Evolutionary conservation across 2,329 filamentous ascomycete species (phyloP), one percentile per base, ranked within the genome.

Genomic region (Pseudonectria buxi): DNA sequence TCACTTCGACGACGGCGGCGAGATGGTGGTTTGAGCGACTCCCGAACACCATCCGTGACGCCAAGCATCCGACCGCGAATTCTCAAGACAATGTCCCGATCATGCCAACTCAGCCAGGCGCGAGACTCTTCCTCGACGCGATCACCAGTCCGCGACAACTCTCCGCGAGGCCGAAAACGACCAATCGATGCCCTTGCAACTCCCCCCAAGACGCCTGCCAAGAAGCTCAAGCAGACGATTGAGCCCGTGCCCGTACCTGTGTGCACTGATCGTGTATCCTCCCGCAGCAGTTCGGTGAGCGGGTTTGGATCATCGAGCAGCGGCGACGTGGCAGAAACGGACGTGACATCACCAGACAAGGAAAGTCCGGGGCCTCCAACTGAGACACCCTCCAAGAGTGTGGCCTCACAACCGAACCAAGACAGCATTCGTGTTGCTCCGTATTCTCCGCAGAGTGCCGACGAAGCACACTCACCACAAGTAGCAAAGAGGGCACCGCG

Each of bases 121-220:
- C 53, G 58, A 10, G 56, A 59, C 11, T 55, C 57, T 7, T 60
- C 61, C 2, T 47, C 57, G 4, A 41, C 43, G 3, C 39, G 46
- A 4, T 61, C 57, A 6, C 50, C 57, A 3, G 41, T 50, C 0
- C 50, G 53, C 4, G 51, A 57, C 16, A 36, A 37, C n/a, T 45
- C 42, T 3, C 51, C 56, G 2, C 43, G 48, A 24, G 52, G 46
- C 7, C 51, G 48, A 9, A 75, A 71, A 48, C 58, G 65, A 13
- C 61, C 65, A 1, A 49, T 56, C 5, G 65, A 69, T 24, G 58
- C 57, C 4, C 56, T 77, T 5, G 67, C 66, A 2, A 74, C 73
- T 4, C 74, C 74, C 1, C 74, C 74, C 0, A 59, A 70, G 10
- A 78, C 74, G 0, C 74, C 74, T 0, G 61, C 71, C 0, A 78